Evolutionary conservation across 306 rosid species (phyloP).

Genomic region (Lathyrus aphaca): DNA sequence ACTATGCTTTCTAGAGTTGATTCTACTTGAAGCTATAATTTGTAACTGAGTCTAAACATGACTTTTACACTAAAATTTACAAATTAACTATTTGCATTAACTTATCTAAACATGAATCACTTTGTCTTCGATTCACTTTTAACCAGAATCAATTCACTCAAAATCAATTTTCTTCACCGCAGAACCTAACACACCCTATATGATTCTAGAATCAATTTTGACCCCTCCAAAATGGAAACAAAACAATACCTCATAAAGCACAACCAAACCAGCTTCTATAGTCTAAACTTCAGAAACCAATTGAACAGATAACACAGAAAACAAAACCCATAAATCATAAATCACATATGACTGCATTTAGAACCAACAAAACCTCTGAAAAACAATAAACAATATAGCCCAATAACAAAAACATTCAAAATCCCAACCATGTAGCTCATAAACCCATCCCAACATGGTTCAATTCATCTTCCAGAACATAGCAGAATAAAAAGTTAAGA

Average conservation of each 20-base stretch:
- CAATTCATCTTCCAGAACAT: constrained; percentile 21
- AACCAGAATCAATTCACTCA: background rate
- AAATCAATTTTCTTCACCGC: no score
- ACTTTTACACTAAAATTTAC: background rate
- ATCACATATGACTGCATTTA: constrained; percentile 4
- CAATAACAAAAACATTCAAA: background rate
- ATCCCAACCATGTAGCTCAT: constrained; percentile 22
- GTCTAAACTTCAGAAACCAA: constrained; percentile 17
- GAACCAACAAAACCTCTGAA: constrained; percentile 17
- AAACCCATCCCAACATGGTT: constrained; percentile 23
- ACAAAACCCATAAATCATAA: constrained; percentile 2
- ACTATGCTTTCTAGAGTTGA: background rate
- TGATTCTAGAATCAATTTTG: background rate
- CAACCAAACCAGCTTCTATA: constrained; percentile 6
- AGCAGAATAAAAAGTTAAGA: background rate
- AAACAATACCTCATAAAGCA: background rate
- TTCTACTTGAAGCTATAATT: background rate
- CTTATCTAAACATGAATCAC: background rate
- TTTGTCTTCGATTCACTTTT: background rate
- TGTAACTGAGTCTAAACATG: background rate
- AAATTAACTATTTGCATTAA: background rate
- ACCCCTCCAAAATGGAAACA: background rate
- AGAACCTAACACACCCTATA: background rate
- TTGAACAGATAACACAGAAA: constrained; percentile 29
- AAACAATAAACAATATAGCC: constrained; percentile 5